These are phyloP conservation scores for Eutrema heterophyllum DNA, from an alignment of 345 rosid genomes.

Conservation along the genomic window DNA sequence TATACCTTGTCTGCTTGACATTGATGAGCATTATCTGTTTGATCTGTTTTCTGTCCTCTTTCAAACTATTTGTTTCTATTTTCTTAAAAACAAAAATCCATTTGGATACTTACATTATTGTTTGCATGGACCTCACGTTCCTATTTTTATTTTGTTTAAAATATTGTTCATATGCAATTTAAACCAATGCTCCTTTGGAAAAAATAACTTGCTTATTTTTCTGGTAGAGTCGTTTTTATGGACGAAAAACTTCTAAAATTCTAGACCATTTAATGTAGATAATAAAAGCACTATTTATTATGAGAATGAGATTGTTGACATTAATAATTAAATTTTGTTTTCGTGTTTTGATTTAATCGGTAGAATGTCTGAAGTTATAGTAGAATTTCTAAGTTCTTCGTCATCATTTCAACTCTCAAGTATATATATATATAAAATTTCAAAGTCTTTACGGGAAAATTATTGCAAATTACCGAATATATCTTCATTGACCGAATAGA, in stretches of 20 bases:
- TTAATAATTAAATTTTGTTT: neutral
- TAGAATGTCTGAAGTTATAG: neutral
- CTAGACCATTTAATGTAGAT: no score
- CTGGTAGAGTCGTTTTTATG: neutral
- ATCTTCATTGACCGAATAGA: neutral
- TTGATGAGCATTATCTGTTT: constrained; percentile 27
- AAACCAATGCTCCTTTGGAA: neutral
- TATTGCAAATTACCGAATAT: neutral
- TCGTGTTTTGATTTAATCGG: neutral
- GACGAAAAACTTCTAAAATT: no score
- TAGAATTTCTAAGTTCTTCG: neutral
- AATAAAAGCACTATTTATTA: no score
- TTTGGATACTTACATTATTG: constrained; percentile 7
- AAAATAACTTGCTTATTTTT: neutral
- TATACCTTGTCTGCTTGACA: constrained; percentile 31
- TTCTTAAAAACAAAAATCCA: neutral
- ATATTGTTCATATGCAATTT: neutral
- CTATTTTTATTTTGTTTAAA: constrained; percentile 4
- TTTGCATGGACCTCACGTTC: constrained; percentile 33
- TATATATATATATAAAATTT: neutral
- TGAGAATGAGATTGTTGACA: neutral
- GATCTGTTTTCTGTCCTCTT: constrained; percentile 17
- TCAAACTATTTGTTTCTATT: neutral
- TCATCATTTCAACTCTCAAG: neutral
- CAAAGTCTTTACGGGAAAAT: neutral